Base-by-base conservation (phyloP, 2,329 filamentous ascomycete species). In the Aspergillus brunneoviolaceus region DNA sequence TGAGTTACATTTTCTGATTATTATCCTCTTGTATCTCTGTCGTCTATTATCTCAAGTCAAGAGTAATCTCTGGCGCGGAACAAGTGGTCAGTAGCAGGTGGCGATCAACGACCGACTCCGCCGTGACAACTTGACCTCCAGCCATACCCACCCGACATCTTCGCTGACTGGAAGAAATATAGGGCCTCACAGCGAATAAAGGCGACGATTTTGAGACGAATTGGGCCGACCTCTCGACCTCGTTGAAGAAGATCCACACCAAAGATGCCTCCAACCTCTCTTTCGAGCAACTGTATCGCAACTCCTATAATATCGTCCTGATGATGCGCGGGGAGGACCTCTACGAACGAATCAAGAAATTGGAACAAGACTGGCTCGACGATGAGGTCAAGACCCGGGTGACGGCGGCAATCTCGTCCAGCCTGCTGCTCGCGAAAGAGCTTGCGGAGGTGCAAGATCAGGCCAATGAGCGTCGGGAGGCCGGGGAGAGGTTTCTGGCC, bases 231-330 rank as follows among this genome's bases (percentile, higher is more conserved):
- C 85, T 99, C 7, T 83, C 87, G 50, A 84, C 87, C 51, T 92
- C 94, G 4, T 85, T 99, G 55, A 83, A 81, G 59, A 91, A 96
- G 72, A 98, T 99, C 54, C 93, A 98, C 78, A 90, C 87, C 60
- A 93, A 96, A 74, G 95, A 96, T 74, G 92, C 92, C 61, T 96
- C 92, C 10, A 84, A 85, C 16, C 85, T 99, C 2, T 96, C 93
- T 1, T 99, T 97, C 79, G 95, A 99, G 76, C 90, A 96, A 70
- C 85, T 99, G 0, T 99, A 99, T 78, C 89, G 95, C 60, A 90
- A 90, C 57, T 91, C 92, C 5, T 99, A 99, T 78, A 94, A 95
- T 74, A 91, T 98, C 21, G 94, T 98, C 1, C 80, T 97, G 39
- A 90, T 89, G 76, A 96, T 94, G 78, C 89, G 92, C 67, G 93